Evolutionary conservation across 75 land plant genomes (phyloP).

Genomic region (Pinus albicaulis): DNA sequence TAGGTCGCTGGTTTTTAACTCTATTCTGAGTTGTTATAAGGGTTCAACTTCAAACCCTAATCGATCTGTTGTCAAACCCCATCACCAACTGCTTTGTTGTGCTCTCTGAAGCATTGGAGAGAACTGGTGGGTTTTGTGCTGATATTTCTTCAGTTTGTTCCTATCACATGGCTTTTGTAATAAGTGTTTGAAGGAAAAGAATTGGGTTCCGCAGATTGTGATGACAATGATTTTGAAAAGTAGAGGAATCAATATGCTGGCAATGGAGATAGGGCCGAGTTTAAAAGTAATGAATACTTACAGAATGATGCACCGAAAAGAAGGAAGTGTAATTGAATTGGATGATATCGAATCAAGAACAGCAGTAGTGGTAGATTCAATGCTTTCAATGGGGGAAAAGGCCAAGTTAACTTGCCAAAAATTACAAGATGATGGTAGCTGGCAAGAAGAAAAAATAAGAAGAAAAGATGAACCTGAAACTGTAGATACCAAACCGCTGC

Average conservation of each 20-base stretch:
- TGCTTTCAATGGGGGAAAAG: neutral
- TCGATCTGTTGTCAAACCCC: too few relatives aligned
- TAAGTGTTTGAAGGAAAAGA: neutral
- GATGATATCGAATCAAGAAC: neutral
- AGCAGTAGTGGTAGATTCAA: constrained; percentile 1
- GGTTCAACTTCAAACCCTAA: neutral
- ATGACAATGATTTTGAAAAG: neutral
- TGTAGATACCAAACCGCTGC: too few relatives aligned
- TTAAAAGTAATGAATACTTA: neutral
- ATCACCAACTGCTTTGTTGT: too few relatives aligned
- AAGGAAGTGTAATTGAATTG: neutral
- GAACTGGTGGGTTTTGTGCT: neutral
- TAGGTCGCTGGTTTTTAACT: neutral
- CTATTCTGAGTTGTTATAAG: neutral
- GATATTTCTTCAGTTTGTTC: neutral
- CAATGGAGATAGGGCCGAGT: neutral
- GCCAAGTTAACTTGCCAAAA: neutral
- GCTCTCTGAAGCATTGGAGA: neutral
- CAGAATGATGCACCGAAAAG: neutral
- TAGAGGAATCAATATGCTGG: neutral
- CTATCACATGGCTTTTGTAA: neutral
- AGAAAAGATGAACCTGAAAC: neutral
- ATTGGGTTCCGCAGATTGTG: neutral
- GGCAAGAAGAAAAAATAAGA: neutral
- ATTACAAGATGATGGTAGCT: neutral